Conservation (phyloP, 306 rosid genomes). For the Quercus gilva region DNA sequence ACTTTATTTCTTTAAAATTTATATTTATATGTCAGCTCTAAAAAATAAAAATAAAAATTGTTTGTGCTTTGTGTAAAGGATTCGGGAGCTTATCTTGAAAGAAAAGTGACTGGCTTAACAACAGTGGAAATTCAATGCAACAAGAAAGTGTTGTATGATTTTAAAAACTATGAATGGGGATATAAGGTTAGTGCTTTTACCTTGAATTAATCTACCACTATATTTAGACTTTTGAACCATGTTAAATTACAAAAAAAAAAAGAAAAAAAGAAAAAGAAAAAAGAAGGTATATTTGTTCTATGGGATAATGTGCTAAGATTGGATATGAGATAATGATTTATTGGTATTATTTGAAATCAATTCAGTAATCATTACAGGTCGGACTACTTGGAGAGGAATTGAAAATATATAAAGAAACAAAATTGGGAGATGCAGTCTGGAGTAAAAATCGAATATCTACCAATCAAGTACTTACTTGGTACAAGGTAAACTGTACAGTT, state of each 20-base stretch:
- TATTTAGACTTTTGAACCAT: background rate
- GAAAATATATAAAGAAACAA: slow-evolving; percentile 39
- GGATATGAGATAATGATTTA: too few relatives aligned
- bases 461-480: slow-evolving; percentile 53
- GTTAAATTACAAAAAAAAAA: too few relatives aligned
- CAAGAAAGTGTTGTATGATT: slow-evolving; percentile 33
- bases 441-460: slow-evolving; percentile 15
- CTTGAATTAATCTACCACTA: background rate
- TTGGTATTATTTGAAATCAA: background rate
- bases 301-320: too few relatives aligned
- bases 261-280: too few relatives aligned
- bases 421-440: slow-evolving; percentile 38
- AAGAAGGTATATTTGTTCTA: background rate
- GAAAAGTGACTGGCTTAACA: slow-evolving; percentile 52
- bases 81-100: slow-evolving; percentile 77
- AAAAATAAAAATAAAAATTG: background rate
- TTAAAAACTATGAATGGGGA: slow-evolving; percentile 57
- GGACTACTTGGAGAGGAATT: slow-evolving; percentile 58
- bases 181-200: slow-evolving; percentile 40
- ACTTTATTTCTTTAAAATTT: background rate
- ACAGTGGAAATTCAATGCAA: slow-evolving; percentile 50
- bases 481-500: slow-evolving; percentile 40
- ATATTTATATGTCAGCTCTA: background rate
- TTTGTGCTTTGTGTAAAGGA: slow-evolving; percentile 35
- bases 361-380: slow-evolving; percentile 28